A percentile compares a stretch with the other conserved stretches of the same genome.
Evolutionary conservation across 176 grass and related monocot genomes (phyloP).

Genomic region (Phoenix roebelenii): DNA sequence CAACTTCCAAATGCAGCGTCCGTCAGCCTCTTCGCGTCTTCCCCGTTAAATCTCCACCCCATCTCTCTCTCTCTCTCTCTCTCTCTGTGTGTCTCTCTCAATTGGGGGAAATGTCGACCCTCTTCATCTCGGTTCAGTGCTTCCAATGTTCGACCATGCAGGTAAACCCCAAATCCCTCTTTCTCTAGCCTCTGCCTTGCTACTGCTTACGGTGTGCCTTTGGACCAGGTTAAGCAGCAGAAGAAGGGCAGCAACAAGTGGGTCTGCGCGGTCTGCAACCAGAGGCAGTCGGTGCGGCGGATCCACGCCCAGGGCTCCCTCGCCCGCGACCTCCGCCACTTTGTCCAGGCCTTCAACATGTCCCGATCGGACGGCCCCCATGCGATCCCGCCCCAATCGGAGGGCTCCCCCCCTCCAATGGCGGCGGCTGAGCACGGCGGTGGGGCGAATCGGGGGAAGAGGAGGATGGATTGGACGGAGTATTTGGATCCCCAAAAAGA

Average conservation of each 20-base stretch:
- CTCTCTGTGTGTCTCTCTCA: too few relatives aligned
- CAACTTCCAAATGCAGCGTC: too few relatives aligned
- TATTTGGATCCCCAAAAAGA: constrained; percentile 38
- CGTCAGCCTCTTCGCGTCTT: too few relatives aligned
- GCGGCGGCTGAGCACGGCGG: background rate
- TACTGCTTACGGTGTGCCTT: background rate
- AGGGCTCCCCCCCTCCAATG: background rate
- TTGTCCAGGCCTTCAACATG: constrained; percentile 80
- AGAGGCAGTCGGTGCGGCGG: constrained; percentile 55
- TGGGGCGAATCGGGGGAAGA: constrained; percentile 16
- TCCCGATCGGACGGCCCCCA: constrained; percentile 23
- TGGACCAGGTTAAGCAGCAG: constrained; percentile 74
- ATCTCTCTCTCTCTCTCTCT: too few relatives aligned
- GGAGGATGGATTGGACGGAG: constrained; percentile 62
- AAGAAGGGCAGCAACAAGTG: constrained; percentile 76
- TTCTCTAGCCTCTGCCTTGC: too few relatives aligned
- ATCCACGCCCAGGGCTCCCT: constrained; percentile 47
- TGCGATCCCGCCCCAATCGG: constrained; percentile 8
- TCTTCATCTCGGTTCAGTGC: constrained; percentile 76
- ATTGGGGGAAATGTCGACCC: constrained; percentile 7
- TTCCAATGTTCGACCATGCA: constrained; percentile 77
- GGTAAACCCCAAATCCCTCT: constrained; percentile 9
- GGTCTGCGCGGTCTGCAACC: constrained; percentile 82
- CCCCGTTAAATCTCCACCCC: too few relatives aligned
- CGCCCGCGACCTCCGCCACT: constrained; percentile 57